Evolutionary conservation across 768 basidiomycete genomes (phyloP).

Genomic region (Hygrophorus pudorinus): DNA sequence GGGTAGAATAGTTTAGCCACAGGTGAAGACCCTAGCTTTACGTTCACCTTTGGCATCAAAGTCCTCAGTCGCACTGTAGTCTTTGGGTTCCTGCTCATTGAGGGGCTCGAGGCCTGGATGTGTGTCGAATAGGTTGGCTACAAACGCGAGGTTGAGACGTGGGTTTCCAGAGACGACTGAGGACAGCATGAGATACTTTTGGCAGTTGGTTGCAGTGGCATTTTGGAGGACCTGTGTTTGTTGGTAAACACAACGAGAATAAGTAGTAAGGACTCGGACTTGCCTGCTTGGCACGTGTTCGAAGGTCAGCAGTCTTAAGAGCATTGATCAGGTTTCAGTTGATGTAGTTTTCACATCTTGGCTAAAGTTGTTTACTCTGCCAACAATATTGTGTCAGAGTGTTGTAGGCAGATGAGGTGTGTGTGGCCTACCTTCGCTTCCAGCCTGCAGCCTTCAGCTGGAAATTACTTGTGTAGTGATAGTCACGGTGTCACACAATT

Average conservation of each 20-base stretch:
- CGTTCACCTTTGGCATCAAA: constrained; percentile 99
- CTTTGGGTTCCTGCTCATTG: constrained; percentile 88
- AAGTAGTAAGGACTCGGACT: constrained; percentile 4
- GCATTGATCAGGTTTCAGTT: constrained; percentile 90
- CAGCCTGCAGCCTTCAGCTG: too few relatives aligned
- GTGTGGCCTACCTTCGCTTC: too few relatives aligned
- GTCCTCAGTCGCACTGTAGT: constrained; percentile 84
- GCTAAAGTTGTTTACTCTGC: constrained; percentile 93
- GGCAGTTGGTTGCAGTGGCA: constrained; percentile 90
- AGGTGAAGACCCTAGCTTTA: constrained; percentile 96
- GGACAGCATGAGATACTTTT: constrained; percentile 89
- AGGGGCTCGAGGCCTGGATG: too few relatives aligned
- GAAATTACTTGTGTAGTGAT: too few relatives aligned
- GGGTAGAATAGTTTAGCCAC: constrained; percentile 95
- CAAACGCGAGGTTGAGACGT: constrained; percentile 94
- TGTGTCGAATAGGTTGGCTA: constrained; percentile 98
- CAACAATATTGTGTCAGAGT: neutral
- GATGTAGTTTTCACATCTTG: constrained; percentile 99
- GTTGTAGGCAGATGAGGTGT: too few relatives aligned
- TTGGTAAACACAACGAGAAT: neutral
- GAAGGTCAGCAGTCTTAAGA: constrained; percentile 83
- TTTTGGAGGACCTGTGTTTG: constrained; percentile 36
- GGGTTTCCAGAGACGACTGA: constrained; percentile 92
- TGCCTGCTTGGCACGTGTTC: constrained; percentile 78
- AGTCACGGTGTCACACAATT: too few relatives aligned